phyloP scores from a whole-genome alignment of 129 eudicot species.

The Lactuca saligna region DNA sequence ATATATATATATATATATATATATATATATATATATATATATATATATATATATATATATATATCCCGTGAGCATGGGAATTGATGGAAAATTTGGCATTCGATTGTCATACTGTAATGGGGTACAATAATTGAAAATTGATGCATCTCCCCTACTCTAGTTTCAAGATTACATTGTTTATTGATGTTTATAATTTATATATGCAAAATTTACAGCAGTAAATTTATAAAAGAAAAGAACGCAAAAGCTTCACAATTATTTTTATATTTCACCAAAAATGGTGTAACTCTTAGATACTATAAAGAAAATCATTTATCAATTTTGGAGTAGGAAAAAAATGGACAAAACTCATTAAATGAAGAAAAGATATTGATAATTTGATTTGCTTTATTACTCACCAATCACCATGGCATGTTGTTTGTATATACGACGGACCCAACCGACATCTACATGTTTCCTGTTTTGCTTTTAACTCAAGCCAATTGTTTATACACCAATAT shows the following conservation, averaged over 20 bases:
- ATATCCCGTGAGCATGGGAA: neutral
- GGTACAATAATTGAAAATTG: conserved; percentile 6
- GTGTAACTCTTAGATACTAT: neutral
- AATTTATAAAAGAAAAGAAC: no score
- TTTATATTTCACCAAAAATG: no score
- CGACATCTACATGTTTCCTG: conserved; percentile 35
- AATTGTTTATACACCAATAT: neutral
- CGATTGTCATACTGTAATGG: conserved; percentile 4
- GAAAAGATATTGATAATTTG: conserved; percentile 2
- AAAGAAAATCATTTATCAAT: neutral
- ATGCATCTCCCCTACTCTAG: neutral
- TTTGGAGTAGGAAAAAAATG: conserved; percentile 3
- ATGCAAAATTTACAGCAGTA: no score
- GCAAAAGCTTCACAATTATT: no score
- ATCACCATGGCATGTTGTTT: neutral
- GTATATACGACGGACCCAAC: conserved; percentile 18
- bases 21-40: neutral
- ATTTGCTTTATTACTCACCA: conserved; percentile 9
- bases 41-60: neutral
- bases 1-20: no score
- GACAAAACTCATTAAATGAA: conserved; percentile 15
- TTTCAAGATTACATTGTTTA: neutral
- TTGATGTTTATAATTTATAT: neutral
- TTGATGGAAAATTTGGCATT: neutral
- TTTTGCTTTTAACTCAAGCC: conserved; percentile 22